Evolutionary conservation across 2,329 filamentous ascomycete genomes (phyloP).

Genomic region (Nemania sp.): DNA sequence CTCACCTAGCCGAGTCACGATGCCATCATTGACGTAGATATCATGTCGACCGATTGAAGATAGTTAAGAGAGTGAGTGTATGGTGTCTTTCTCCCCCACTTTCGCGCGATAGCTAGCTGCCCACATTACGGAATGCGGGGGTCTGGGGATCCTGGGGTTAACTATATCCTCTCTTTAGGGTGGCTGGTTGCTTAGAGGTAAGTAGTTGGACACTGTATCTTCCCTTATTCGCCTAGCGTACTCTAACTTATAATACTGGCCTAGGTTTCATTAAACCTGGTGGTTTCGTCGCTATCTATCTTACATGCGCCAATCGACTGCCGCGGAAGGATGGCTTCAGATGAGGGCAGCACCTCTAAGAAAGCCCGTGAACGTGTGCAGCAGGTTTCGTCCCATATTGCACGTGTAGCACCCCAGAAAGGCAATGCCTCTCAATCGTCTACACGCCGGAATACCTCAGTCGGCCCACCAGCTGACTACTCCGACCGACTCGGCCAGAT

Average conservation of each 20-base stretch:
- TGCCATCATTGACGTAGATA: background rate
- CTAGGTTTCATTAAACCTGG: no score
- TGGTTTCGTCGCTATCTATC: no score
- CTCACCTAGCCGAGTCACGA: conserved; percentile 8
- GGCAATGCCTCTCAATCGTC: background rate
- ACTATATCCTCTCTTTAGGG: no score
- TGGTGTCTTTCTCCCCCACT: no score
- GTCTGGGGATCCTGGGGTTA: background rate
- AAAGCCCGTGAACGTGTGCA: conserved; percentile 36
- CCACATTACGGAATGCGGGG: background rate
- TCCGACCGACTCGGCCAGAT: conserved; percentile 38
- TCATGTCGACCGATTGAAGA: background rate
- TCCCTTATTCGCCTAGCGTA: no score
- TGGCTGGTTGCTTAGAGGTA: no score
- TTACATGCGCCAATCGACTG: no score
- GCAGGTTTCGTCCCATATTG: conserved; percentile 36
- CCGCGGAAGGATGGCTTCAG: conserved; percentile 35
- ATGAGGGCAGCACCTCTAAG: conserved; percentile 22
- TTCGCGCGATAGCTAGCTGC: no score
- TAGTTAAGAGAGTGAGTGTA: no score
- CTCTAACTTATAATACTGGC: no score
- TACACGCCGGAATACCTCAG: conserved; percentile 12
- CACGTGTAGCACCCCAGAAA: background rate
- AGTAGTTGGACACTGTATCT: no score
- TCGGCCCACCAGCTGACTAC: conserved; percentile 33